Evolutionary conservation across 768 basidiomycete species (phyloP), one percentile per base, ranked within the genome.

Genomic region (Lentinula detonsa): DNA sequence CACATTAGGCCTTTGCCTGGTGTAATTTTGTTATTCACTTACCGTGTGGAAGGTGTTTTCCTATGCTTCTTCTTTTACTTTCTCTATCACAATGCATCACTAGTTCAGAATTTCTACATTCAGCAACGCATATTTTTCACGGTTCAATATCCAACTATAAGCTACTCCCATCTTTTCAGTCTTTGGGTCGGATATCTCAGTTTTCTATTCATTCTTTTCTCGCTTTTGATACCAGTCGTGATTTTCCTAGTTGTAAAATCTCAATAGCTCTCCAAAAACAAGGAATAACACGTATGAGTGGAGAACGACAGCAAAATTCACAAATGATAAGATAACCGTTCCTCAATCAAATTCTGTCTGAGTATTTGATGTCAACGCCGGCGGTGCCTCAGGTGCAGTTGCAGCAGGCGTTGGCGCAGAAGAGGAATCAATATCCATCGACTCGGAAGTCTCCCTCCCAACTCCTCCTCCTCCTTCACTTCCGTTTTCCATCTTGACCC

Each of bases 381-480:
- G 15, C 1, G 53, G 31, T 16, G 55, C 16, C 42, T 34, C 34
- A 15, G 37, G 10, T 21, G 34, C 40, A 42, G 16, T 33, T 43
- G 21, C 28, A 16, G 55, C 23, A 23, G 55, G 55, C 23, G 55
- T 56, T 28, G 55, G 39, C 5, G 40, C 55, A 6, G 55, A 56
- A 11, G 55, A 56, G 5, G 55, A 56, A 43, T 56, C 55, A 8
- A 56, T 56, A 31, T 56, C 55, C 55, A 56, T 56, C 40, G 55
- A 37, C 1, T 42, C 55, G 16, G 55, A 56, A 28, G 23, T 43
- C n/a, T 56, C 55, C 55, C 40, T 43, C n/a, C 39, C 53, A 5
- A 2, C 37, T 39, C 35, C 53, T 40, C 40, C 55, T 42, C 16
- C 53, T 15, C 39, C 40, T 40, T 43, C 55, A 43, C 40, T 56